Base-by-base conservation (phyloP, 208 protist species). In the Crithidia fasciculata region DNA sequence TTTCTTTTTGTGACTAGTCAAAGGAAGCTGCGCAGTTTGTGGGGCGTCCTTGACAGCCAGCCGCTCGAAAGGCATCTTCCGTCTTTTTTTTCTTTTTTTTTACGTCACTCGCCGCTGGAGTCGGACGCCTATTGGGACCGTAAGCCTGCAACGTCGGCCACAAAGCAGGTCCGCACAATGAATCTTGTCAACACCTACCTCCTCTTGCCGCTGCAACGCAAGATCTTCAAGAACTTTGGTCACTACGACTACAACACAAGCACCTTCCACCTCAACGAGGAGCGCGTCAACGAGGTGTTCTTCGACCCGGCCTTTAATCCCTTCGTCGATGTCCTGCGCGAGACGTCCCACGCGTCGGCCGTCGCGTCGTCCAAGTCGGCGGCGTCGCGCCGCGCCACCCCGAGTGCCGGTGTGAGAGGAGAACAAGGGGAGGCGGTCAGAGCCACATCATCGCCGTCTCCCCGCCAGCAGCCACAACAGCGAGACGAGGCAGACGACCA, bases 191-290 rank as follows among this genome's bases (percentile, higher is more conserved):
- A 74, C 61, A 69, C 67, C 45, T 79, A 80, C 36, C 65, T 83
- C 50, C 54, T 84, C 18, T 59, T 70, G 47, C 77, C 82, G 9
- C 53, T 86, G 65, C 82, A 86, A 70, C 69, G 69, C 0, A 83
- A 84, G 44, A 65, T 83, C 12, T 86, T 86, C 63, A 69, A 81
- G n/a, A 84, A 86, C 67, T 82, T 82, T 40, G 82, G 72, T 19
- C 68, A 84, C 58, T 86, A 86, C 44, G 75, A 86, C 57, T 76
- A 80, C 55, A 59, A 66, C 8, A 80, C 68, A 12, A 61, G 69
- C 43, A 81, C 78, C 3, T 83, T 86, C n/a, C 55, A 76, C 47
- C 56, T 86, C 8, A 83, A 86, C 60, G 77, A 71, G 55, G 74
- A 63, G 45, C 70, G 69, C 5, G 70, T 86, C 19, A 86, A 86